Percentiles rank a stretch among this genome's conserved stretches.
phyloP scores from a whole-genome alignment of 2,329 filamentous ascomycete genomes.

The Neopestalotiopsis clavispora region DNA sequence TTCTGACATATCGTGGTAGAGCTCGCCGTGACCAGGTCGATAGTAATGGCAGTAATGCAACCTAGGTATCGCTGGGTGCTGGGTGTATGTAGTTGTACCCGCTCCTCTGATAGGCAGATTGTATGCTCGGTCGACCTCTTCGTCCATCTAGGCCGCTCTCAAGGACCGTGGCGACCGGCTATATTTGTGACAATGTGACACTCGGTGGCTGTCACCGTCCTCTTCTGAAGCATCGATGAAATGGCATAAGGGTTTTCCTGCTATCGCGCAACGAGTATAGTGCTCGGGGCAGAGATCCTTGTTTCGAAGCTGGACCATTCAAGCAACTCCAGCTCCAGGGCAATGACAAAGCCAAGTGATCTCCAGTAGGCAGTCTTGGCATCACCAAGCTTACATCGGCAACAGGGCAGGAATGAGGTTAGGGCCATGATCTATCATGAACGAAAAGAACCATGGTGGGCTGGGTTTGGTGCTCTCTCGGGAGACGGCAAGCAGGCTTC shows the following conservation, averaged over 20 bases:
- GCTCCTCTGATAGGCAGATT: not conserved
- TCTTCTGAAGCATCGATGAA: not conserved
- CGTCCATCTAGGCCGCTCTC: not conserved
- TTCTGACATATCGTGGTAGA: not conserved
- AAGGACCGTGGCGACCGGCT: not conserved
- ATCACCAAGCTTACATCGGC: not conserved
- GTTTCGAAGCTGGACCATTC: not conserved
- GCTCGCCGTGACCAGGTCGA: not conserved
- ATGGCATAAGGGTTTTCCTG: not conserved
- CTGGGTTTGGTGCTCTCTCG: not conserved
- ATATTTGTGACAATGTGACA: not conserved
- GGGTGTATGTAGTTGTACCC: not conserved
- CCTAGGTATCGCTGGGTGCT: not conserved
- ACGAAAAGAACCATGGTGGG: not conserved
- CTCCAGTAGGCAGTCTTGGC: not conserved
- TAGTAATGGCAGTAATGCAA: not conserved
- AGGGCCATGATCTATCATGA: not conserved
- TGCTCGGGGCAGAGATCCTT: not conserved
- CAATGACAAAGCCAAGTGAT: not conserved
- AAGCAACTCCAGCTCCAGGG: not conserved
- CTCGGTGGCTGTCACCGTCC: not conserved
- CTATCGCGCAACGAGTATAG: conserved; percentile 2
- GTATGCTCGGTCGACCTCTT: not conserved
- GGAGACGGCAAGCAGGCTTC: not conserved
- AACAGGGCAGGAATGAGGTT: not conserved